phyloP scores from a whole-genome alignment of 768 basidiomycete genomes.

The Lactarius hengduanensis region DNA sequence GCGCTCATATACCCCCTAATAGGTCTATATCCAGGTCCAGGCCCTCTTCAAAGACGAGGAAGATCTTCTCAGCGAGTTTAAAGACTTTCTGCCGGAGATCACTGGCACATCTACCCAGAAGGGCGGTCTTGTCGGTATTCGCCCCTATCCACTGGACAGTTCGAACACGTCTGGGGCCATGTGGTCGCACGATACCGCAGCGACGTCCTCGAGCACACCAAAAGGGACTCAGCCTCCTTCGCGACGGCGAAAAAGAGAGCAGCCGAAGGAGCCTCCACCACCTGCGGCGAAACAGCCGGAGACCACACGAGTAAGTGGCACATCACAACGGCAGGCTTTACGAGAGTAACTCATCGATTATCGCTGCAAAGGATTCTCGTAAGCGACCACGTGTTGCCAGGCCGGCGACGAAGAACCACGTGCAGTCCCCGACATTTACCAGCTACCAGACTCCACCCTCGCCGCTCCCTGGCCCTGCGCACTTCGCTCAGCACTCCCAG shows the following conservation, averaged over 20 bases:
- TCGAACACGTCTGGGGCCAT: constrained; percentile 35
- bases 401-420: constrained; percentile 24
- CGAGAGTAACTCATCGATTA: constrained; percentile 2
- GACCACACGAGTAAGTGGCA: constrained; percentile 18
- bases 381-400: constrained; percentile 27
- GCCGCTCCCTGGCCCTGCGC: constrained; percentile 24
- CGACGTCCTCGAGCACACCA: constrained; percentile 4
- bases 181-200: constrained; percentile 29
- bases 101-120: constrained; percentile 43
- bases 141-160: constrained; percentile 47
- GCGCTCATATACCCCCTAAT: constrained; percentile 43
- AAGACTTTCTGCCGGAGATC: constrained; percentile 73
- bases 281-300: constrained; percentile 12
- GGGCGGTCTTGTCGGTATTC: constrained; percentile 45
- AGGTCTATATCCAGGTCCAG: constrained; percentile 81
- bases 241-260: constrained; percentile 53
- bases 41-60: constrained; percentile 77
- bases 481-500: constrained; percentile 19
- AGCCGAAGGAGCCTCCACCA: constrained; percentile 48
- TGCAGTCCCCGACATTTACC: constrained; percentile 28
- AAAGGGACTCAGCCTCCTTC: constrained; percentile 28
- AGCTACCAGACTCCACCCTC: constrained; percentile 26
- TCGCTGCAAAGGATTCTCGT: constrained; percentile 24
- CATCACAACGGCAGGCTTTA: not conserved
- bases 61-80: constrained; percentile 78